phyloP scores from a whole-genome alignment of 75 land plant species.

The Selaginella moellendorffii region DNA sequence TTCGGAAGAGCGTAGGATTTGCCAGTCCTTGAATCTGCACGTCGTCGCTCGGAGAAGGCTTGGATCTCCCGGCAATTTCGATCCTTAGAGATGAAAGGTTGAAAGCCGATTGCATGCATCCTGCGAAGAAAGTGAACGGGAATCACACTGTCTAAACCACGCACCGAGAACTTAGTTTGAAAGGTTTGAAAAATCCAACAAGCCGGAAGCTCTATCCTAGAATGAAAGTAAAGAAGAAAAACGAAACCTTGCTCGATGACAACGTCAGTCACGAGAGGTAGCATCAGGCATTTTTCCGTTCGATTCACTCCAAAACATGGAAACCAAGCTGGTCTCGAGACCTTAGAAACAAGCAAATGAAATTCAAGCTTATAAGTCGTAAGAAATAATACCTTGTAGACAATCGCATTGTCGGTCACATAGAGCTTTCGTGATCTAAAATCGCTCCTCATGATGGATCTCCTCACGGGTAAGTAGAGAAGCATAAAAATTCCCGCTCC shows the following conservation, averaged over 20 bases:
- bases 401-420: conserved; percentile 51
- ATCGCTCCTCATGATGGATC: conserved; percentile 45
- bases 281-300: conserved; percentile 42
- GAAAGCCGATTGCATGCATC: conserved; percentile 59
- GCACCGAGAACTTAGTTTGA: too few species aligned
- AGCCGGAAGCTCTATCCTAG: too few species aligned
- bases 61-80: conserved; percentile 39
- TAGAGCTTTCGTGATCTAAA: conserved; percentile 46
- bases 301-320: conserved; percentile 45
- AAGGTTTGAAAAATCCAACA: too few species aligned
- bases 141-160: too few species aligned
- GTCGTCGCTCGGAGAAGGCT: conserved; percentile 47
- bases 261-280: conserved; percentile 48
- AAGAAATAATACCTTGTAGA: conserved; percentile 49
- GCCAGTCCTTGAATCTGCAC: conserved; percentile 54
- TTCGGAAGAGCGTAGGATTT: conserved; percentile 45
- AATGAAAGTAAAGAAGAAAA: too few species aligned
- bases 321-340: conserved; percentile 40
- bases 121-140: conserved; percentile 20
- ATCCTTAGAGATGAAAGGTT: conserved; percentile 53
- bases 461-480: conserved; percentile 46
- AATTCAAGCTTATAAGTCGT: neutral
- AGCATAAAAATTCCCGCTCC: conserved; percentile 57
- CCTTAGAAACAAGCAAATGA: conserved; percentile 21
- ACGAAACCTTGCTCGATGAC: conserved; percentile 70